phyloP scores from a whole-genome alignment of 2,329 filamentous ascomycete genomes.

The Clonostachys chloroleuca region DNA sequence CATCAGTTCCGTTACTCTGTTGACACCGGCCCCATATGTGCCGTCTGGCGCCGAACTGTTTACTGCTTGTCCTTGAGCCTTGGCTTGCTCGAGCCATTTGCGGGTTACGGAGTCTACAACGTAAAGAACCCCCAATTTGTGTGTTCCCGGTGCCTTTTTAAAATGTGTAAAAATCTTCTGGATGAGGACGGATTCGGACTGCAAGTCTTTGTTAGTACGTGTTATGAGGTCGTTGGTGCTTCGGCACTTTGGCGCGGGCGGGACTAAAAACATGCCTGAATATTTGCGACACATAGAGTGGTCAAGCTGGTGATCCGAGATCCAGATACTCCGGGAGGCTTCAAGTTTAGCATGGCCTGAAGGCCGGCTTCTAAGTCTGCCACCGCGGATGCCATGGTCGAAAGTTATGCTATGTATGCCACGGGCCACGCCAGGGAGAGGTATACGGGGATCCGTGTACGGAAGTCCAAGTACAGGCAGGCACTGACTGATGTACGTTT shows the following conservation, averaged over 20 bases:
- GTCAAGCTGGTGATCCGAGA: conserved; percentile 89
- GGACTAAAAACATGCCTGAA: conserved; percentile 61
- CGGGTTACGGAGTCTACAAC: conserved; percentile 99
- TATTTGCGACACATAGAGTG: conserved; percentile 79
- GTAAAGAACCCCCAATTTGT: conserved; percentile 99
- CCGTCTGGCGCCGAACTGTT: conserved; percentile 81
- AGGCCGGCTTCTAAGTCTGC: conserved; percentile 86
- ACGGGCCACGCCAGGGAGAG: too few relatives aligned
- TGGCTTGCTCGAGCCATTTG: conserved; percentile 96
- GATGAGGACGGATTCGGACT: conserved; percentile 93
- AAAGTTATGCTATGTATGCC: background rate
- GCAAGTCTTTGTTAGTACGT: conserved; percentile 10
- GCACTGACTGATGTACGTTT: too few relatives aligned
- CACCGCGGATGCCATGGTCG: conserved; percentile 74
- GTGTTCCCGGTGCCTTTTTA: conserved; percentile 88
- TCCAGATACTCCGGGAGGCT: conserved; percentile 90
- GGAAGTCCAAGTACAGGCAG: too few relatives aligned
- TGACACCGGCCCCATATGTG: conserved; percentile 90
- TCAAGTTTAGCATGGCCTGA: conserved; percentile 86
- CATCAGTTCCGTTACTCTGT: conserved; percentile 93
- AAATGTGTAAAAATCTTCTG: conserved; percentile 97
- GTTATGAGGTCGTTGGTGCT: background rate
- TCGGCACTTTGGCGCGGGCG: background rate
- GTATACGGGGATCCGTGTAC: too few relatives aligned
- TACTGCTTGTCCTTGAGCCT: conserved; percentile 76